Evolutionary conservation across 441 rosid genomes (phyloP).

Genomic region (Melastoma candidum): DNA sequence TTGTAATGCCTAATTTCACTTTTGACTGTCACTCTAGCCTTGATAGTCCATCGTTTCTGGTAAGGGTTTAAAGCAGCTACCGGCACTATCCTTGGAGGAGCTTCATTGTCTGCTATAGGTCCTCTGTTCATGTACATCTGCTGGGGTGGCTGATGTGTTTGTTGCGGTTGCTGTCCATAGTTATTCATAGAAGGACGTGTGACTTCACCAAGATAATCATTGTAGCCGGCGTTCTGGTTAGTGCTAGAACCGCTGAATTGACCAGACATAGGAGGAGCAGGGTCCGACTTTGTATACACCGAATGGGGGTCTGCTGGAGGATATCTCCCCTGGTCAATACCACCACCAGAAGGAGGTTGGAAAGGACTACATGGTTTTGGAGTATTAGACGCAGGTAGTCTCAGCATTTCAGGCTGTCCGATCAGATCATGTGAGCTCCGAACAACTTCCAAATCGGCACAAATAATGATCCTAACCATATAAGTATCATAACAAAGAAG

Average conservation of each 20-base stretch:
- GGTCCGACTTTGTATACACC: conserved; percentile 24
- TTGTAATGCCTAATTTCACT: conserved; percentile 59
- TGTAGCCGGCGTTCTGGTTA: conserved; percentile 27
- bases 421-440: conserved; percentile 31
- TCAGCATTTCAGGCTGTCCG: conserved; percentile 36
- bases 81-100: conserved; percentile 54
- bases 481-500: not conserved
- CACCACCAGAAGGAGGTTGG: conserved; percentile 23
- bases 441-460: conserved; percentile 46
- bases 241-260: conserved; percentile 21
- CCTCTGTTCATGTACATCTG: conserved; percentile 55
- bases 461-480: conserved; percentile 52
- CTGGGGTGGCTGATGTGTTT: conserved; percentile 40
- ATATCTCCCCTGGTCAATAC: conserved; percentile 26
- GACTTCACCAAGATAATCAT: conserved; percentile 30
- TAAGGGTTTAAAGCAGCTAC: conserved; percentile 76
- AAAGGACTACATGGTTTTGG: conserved; percentile 24
- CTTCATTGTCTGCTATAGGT: conserved; percentile 56
- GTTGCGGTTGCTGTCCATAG: conserved; percentile 24
- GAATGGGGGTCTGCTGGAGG: conserved; percentile 24
- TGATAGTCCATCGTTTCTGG: conserved; percentile 76
- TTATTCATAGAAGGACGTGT: conserved; percentile 23
- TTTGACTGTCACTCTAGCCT: conserved; percentile 80
- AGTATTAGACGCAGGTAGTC: conserved; percentile 23
- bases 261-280: conserved; percentile 25